Conservation (phyloP, 2,329 filamentous ascomycete species). For the Penicillium sp. region DNA sequence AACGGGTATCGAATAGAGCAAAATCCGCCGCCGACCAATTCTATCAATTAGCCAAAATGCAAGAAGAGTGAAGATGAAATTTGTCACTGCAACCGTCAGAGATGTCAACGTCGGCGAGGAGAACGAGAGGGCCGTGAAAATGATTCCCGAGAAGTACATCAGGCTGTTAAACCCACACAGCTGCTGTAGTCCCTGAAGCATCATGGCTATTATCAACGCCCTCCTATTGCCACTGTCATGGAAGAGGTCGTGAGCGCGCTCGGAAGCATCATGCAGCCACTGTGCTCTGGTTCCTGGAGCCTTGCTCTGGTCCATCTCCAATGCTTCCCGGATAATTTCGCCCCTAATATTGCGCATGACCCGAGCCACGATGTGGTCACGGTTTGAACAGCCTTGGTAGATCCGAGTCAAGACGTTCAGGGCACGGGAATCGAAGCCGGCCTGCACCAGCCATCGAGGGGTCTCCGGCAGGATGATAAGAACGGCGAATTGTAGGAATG, state of each 20-base stretch:
- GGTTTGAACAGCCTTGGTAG: constrained; percentile 52
- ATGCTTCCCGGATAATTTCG: constrained; percentile 70
- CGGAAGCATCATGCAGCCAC: constrained; percentile 29
- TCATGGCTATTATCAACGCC: constrained; percentile 79
- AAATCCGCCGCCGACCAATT: constrained; percentile 73
- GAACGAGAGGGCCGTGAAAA: constrained; percentile 76
- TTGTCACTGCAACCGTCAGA: constrained; percentile 76
- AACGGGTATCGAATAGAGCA: constrained; percentile 78
- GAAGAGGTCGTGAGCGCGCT: constrained; percentile 32
- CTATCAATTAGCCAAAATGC: constrained; percentile 76
- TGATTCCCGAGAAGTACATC: constrained; percentile 88
- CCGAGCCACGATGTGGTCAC: constrained; percentile 52
- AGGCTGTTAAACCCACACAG: constrained; percentile 86
- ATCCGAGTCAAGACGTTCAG: constrained; percentile 64
- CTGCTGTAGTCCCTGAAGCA: constrained; percentile 84
- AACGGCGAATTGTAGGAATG: constrained; percentile 66
- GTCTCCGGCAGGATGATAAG: constrained; percentile 79
- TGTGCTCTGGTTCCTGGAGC: constrained; percentile 11
- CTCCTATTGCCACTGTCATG: constrained; percentile 54
- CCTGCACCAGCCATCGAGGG: constrained; percentile 79
- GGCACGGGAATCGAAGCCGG: constrained; percentile 61
- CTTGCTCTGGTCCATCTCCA: constrained; percentile 38
- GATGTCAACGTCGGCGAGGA: constrained; percentile 75
- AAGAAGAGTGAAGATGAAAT: constrained; percentile 74
- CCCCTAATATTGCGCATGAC: constrained; percentile 68